Evolutionary conservation across 2,329 filamentous ascomycete genomes (phyloP), one percentile per base, ranked within the genome.

Genomic region (Fusarium sp.): DNA sequence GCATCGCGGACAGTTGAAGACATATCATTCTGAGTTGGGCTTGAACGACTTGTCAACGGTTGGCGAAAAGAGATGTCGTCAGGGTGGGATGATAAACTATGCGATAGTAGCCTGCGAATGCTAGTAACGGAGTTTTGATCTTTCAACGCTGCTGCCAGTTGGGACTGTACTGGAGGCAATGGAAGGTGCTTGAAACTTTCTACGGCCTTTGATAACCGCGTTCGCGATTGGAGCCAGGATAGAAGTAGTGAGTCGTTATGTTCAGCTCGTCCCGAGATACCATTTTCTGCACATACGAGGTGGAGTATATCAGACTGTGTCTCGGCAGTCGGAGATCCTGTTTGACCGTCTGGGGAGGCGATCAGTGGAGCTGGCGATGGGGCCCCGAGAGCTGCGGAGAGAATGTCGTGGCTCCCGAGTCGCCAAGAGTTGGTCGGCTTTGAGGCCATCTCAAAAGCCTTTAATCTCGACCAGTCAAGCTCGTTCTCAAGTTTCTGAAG

Each of bases 331-430:
- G 39, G 36, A 44, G 50, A 42, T 48, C 46, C 49, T 50, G 53
- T 44, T 49, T 42, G 63, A 48, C 42, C 31, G 31, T 59, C 31
- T 38, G 33, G 49, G 13, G 47, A 56, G 47, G 32, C 46, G 49
- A 59, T 53, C 47, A 45, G 59, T 59, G 61, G 57, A 47, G 39
- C 45, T 42, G 41, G 29, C 23, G 53, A 41, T 49, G 66, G 55
- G 43, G 57, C 37, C 33, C 71, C 62, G 23, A 83, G 69, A 13
- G 78, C 76, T 14, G 70, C 71, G 9, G 75, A 76, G 48, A 82
- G 67, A 19, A 83, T 57, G 62, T 84, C 81, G 42, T 76, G 68
- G 42, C 77, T 71, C n/a, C 69, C 72, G 33, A 82, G 72, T 32
- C 73, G 74, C 77, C 77, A 80, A 19, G 72, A 61, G 51, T 67